Evolutionary conservation across 1,284 basidiomycete genomes (phyloP), one percentile per base, ranked within the genome.

Genomic region (Trametes hirsuta): DNA sequence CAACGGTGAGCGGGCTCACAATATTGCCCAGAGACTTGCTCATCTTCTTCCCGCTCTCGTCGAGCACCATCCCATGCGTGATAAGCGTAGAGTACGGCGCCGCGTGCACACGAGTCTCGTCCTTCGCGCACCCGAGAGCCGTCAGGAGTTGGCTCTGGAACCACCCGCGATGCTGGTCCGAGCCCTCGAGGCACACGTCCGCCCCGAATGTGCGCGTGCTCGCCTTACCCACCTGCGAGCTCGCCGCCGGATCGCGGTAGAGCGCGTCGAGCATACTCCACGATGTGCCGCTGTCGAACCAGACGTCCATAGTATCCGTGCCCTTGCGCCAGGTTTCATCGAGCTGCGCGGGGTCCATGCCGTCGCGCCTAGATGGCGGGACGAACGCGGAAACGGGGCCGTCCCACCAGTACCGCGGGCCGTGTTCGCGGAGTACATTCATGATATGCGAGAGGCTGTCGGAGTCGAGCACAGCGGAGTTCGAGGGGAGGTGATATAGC

Each of bases 141-240:
- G 97, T 99, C 49, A 99, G 78, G 22, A 99, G 78, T 62, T 94
- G 91, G 55, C 94, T 97, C 74, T 99, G 97, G 81, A 99, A 99
- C 97, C 97, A 99, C 14, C 97, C 97, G 9, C 97, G 88, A 75
- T 99, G 97, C 74, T 99, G 97, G 74, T 99, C 97, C 0, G 93
- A 93, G 10, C 97, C 97, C 72, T 99, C 97, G 12, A 99, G 77
- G 70, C 94, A 97, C 11, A 98, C 82, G 71, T 99, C 95, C 0
- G 96, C 93, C 36, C 86, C 76, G 45, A 82, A 71, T 37, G 49
- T 58, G 42, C 53, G 61, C 21, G 53, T 48, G 21, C 36, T 53
- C 34, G 41, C 59, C 35, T 56, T 51, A n/a, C 58, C 58, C 18
- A 30, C 45, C 39, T 64, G 63, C 12, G 41, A 11, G n/a, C 35